Base-by-base conservation (phyloP, 768 basidiomycete species). In the Hygrocybe coccinea region DNA sequence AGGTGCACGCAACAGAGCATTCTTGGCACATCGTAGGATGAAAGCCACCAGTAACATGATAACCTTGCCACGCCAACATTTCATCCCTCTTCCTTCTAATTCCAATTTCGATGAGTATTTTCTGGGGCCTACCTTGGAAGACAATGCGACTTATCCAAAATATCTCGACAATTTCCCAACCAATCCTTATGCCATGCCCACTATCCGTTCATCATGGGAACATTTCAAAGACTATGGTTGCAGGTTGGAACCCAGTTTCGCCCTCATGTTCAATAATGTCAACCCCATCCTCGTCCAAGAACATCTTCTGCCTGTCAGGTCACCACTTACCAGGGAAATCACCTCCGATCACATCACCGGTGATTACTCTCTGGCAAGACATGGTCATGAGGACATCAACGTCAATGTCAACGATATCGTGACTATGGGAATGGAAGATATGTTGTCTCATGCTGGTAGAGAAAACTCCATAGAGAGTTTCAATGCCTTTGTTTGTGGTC, bases 31-130 rank as follows among this genome's bases (percentile, higher is more conserved):
- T 29, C 29, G 29, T 29, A 29, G 29, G 29, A 4, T 29, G 29
- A 29, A 29, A 8, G 29, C 29, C 29, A 29, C 29, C 29, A 8
- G 8, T 29, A 29, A 29, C 29, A 29, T 57, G 64, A 68, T 66
- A 57, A 52, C 19, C 59, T 64, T 44, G 36, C 39, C 39, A 19
- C 15, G 5, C 15, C 39, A 41, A 19, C 39, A 10, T 15, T 15
- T 41, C 15, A 19, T 41, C 39, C 19, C 19, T 19, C 39, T 41
- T 41, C 39, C 39, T 19, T 14, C 14, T 41, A 19, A 41, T 19
- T 19, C 19, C 14, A 41, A 14, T 19, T 41, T 41, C 39, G 39
- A 41, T 29, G 29, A 29, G 29, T 29, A 29, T 29, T 29, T 29
- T 8, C 29, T 29, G 29, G 29, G 29, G 29, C 39, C 39, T 15